These are phyloP conservation scores for Herpetomonas tarakana DNA, from an alignment of 208 protist genomes.

Conservation along the genomic window DNA sequence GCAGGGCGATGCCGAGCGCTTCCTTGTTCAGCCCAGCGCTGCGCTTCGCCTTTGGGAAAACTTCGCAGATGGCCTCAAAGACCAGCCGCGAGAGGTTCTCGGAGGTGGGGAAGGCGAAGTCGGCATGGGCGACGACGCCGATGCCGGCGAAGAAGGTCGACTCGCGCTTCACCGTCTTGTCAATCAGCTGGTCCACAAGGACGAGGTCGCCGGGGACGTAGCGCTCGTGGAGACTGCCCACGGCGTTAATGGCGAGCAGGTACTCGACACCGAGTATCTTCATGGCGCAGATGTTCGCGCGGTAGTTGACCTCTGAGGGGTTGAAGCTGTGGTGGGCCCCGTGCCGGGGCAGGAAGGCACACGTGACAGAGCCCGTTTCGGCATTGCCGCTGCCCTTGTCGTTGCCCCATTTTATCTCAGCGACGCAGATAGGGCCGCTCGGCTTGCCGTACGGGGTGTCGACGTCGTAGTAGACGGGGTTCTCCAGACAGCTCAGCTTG, in stretches of 20 bases:
- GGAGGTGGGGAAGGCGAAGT: slow-evolving; percentile 83
- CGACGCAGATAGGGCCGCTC: slow-evolving; percentile 63
- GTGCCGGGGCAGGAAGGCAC: slow-evolving; percentile 89
- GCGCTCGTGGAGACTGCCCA: slow-evolving; percentile 75
- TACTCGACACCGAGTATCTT: slow-evolving; percentile 87
- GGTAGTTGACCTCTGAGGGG: slow-evolving; percentile 88
- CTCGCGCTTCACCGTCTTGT: slow-evolving; percentile 65
- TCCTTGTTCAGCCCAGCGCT: slow-evolving; percentile 3
- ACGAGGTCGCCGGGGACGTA: slow-evolving; percentile 85
- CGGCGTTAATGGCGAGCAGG: slow-evolving; percentile 83
- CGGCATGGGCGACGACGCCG: slow-evolving; percentile 78
- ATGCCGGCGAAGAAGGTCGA: slow-evolving; percentile 81
- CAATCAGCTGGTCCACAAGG: slow-evolving; percentile 88
- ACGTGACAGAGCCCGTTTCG: slow-evolving; percentile 15
- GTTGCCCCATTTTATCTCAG: slow-evolving; percentile 27
- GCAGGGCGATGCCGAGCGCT: neutral
- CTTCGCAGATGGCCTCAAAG: slow-evolving; percentile 28
- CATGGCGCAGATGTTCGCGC: slow-evolving; percentile 91
- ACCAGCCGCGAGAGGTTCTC: slow-evolving; percentile 31
- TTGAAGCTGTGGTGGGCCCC: slow-evolving; percentile 67
- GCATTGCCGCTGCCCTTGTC: neutral
- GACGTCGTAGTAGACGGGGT: slow-evolving; percentile 57
- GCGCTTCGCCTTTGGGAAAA: slow-evolving; percentile 30
- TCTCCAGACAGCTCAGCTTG: slow-evolving; percentile 52
- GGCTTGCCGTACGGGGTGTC: slow-evolving; percentile 85